Base-by-base conservation (phyloP, 192 early-diverging fungal species). In the Dissophora globulifera region DNA sequence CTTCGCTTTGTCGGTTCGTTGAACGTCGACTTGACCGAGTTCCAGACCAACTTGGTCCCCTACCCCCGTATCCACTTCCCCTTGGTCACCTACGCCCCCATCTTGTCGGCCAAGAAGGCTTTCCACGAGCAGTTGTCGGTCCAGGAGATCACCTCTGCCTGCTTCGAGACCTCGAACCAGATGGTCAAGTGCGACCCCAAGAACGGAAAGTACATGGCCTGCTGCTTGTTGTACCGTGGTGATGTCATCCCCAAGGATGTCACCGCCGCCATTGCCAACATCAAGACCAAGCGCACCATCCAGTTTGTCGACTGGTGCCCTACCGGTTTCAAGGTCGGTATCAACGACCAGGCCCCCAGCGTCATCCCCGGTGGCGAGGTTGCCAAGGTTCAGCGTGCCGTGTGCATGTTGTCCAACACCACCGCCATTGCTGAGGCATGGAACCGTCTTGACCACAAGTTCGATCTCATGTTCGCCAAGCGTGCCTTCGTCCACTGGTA, bases 401-500 rank as follows among this genome's bases (percentile, higher is more conserved):
- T 94, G 55, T 96, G 95, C 91, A 95, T 98, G 92, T 87, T 98
- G 83, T 95, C 94, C 91, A 98, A 98, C 93, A 98, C 96, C 84
- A 98, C 96, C 51, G 96, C 96, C 82, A 98, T 98, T 83, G 95
- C 93, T 69, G 96, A 98, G 84, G 96, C 96, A 67, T 98, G 96
- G 96, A 91, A 92, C 83, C 95, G 95, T 88, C 88, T 97, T 78
- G 94, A 98, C 87, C 95, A 97, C 92, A 98, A 98, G 93, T 98
- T 98, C 82, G 96, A 98, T 84, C 92, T 98, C 64, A 98, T 98
- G 96, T 98, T 97, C 86, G 95, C 96, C 87, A 98, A 98, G 93
- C 95, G 96, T 86, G 96, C 95, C 78, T 98, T 98, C 80, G 96
- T 98, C 67, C 96, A 98, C 91, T 98, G 96, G 96, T 98, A 96